Base-by-base conservation (phyloP, 129 eudicot species). In the Artemisia tridentata region DNA sequence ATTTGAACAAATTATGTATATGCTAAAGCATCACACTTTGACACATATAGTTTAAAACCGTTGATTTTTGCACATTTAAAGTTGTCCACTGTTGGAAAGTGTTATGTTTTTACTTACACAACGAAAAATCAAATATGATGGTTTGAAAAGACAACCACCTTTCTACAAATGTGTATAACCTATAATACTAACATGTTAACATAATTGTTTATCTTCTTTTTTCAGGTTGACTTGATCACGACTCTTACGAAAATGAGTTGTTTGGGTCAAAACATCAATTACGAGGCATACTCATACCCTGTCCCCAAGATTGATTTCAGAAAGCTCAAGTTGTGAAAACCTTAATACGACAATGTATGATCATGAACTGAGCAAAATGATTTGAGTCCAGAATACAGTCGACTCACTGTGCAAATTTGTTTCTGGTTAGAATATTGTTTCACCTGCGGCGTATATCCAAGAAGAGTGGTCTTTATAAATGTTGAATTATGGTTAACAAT, bases 141-240 rank as follows among this genome's bases (percentile, higher is more conserved):
- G 41, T 23, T 57, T 48, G 3, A 17, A 38, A 38, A 38, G 45
- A 38, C 11, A 11, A 38, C 45, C 11, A 38, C 11, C 45, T 38
- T 29, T 38, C 45, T 13, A 57, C 23, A 20, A 19, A 56, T 27
- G 51, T 18, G 10, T 19, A 62, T 59, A 50, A 27, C 11, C 4
- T 63, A 21, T 3, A 4, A 65, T 23, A 27, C n/a, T 0, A 43
- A 72, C 7, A 3, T 20, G 41, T 17, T 6, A 25, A 50, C 3
- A 9, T 7, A 20, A 38, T 34, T n/a, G 7, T 60, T 67, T 65
- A 45, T 74, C 63, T 63, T 19, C 63, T 68, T 19, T 9, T 71
- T 71, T 16, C 87, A 93, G 99, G 97, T 93, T 12, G 99, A 93
- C 74, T 85, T 93, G 81, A 93, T 93, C 21, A 90, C 97, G 0